phyloP scores from a whole-genome alignment of 1,139 yeast genomes.

The Saccharomyces hybrid region DNA sequence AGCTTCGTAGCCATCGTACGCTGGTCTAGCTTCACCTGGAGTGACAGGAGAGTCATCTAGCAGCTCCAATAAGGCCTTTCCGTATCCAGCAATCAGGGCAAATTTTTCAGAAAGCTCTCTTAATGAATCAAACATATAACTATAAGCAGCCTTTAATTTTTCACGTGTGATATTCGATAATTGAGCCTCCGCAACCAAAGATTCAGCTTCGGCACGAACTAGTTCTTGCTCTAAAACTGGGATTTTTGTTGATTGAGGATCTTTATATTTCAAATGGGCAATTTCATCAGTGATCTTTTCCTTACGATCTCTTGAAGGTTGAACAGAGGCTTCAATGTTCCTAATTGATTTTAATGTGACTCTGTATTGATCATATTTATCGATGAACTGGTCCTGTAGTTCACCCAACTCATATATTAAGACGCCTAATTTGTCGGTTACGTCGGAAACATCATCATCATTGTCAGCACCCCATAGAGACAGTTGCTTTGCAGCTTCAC shows the following conservation, averaged over 20 bases:
- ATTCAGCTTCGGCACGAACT: constrained; percentile 87
- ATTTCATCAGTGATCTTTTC: constrained; percentile 79
- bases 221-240: constrained; percentile 78
- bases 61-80: constrained; percentile 74
- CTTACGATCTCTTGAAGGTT: constrained; percentile 81
- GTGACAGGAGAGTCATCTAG: constrained; percentile 80
- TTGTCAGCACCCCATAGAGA: constrained; percentile 80
- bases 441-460: constrained; percentile 78
- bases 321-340: constrained; percentile 81
- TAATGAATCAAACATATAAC: constrained; percentile 74
- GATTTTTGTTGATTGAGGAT: constrained; percentile 76
- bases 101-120: constrained; percentile 79
- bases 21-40: constrained; percentile 87
- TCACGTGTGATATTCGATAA: constrained; percentile 81
- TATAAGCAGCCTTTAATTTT: constrained; percentile 75
- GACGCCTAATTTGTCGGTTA: constrained; percentile 81
- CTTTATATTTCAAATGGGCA: constrained; percentile 75
- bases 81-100: constrained; percentile 82
- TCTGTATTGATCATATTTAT: constrained; percentile 80
- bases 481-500: constrained; percentile 76
- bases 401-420: constrained; percentile 77
- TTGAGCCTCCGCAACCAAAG: constrained; percentile 86
- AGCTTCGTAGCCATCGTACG: constrained; percentile 82
- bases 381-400: constrained; percentile 80
- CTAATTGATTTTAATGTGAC: constrained; percentile 71